These are phyloP conservation scores for Ramichloridium luteum DNA, from an alignment of 2,329 filamentous ascomycete genomes.

Conservation along the genomic window DNA sequence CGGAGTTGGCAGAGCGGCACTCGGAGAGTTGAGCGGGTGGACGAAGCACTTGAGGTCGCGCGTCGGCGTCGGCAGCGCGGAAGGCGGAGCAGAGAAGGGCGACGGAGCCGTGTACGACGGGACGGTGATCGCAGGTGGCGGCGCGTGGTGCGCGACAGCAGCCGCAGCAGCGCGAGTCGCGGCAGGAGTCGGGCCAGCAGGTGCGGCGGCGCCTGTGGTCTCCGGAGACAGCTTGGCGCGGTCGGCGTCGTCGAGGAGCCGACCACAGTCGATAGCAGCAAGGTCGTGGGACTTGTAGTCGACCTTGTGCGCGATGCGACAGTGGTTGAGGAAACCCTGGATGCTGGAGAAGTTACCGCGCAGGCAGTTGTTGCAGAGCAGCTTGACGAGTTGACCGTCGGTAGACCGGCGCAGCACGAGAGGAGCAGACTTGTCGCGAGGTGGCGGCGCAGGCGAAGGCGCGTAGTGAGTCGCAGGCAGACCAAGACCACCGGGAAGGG, in stretches of 20 bases:
- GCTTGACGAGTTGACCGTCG: constrained; percentile 75
- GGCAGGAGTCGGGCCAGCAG: constrained; percentile 6
- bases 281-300: constrained; percentile 95
- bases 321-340: constrained; percentile 99
- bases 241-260: constrained; percentile 62
- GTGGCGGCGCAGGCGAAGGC: constrained; percentile 56
- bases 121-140: background rate
- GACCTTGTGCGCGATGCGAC: constrained; percentile 83
- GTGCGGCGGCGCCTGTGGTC: constrained; percentile 12
- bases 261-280: constrained; percentile 76
- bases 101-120: background rate
- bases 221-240: constrained; percentile 21
- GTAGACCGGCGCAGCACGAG: constrained; percentile 71
- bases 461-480: no score
- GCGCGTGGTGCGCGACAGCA: background rate
- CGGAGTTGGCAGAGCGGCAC: constrained; percentile 6
- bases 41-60: constrained; percentile 8
- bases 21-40: constrained; percentile 21
- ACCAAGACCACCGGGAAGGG: constrained; percentile 40
- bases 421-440: constrained; percentile 60
- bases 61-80: background rate
- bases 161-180: constrained; percentile 4
- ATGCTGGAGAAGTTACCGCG: constrained; percentile 90
- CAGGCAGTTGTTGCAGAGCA: constrained; percentile 77
- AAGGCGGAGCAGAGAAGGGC: no score